These are phyloP conservation scores for Microbotryomycetes sp. DNA, from an alignment of 1,284 basidiomycete species.

Conservation along the genomic window DNA sequence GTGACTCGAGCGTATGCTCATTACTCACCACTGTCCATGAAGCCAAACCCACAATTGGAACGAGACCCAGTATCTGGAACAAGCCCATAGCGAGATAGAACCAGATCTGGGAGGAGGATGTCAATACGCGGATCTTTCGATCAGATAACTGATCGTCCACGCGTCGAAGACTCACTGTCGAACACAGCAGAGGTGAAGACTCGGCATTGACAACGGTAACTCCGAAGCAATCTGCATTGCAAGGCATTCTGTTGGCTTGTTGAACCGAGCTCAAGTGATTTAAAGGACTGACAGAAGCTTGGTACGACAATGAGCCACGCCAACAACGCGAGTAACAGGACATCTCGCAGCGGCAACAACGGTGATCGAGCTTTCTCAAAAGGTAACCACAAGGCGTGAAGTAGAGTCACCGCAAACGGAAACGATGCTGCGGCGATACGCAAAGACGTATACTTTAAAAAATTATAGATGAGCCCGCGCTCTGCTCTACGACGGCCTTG, in stretches of 20 bases:
- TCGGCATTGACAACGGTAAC: constrained; percentile 4
- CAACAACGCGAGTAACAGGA: constrained; percentile 2
- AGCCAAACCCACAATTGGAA: constrained; percentile 6
- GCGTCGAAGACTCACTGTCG: not conserved
- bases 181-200: constrained; percentile 11
- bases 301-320: constrained; percentile 9
- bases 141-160: too few relatives aligned
- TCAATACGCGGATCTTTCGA: too few relatives aligned
- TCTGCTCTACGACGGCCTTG: too few relatives aligned
- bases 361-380: constrained; percentile 6
- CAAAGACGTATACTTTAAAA: constrained; percentile 1
- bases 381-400: constrained; percentile 7
- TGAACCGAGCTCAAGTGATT: not conserved
- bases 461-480: not conserved
- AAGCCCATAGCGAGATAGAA: constrained; percentile 16
- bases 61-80: constrained; percentile 13
- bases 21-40: not conserved
- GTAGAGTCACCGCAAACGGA: not conserved
- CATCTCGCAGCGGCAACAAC: not conserved
- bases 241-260: not conserved
- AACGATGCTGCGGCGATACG: constrained; percentile 3
- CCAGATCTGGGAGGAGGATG: not conserved
- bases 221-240: constrained; percentile 8
- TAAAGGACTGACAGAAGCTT: not conserved
- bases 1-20: not conserved